phyloP scores from a whole-genome alignment of 805 yeast genomes.

The Yarrowia sp. region DNA sequence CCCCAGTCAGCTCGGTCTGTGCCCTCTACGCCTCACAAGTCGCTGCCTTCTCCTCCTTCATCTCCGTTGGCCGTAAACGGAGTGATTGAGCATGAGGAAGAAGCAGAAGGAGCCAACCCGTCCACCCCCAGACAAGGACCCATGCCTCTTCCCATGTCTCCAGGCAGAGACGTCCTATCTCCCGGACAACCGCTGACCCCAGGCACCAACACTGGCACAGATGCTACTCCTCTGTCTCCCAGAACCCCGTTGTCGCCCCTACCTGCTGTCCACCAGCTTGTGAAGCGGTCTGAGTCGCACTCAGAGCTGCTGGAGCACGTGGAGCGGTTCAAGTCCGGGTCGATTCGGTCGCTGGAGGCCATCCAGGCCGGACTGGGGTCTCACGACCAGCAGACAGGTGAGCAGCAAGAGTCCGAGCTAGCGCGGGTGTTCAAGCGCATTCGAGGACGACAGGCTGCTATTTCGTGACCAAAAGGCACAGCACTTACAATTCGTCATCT shows the following conservation, averaged over 20 bases:
- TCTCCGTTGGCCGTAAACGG: not conserved
- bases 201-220: conserved; percentile 2
- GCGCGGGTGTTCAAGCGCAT: conserved; percentile 31
- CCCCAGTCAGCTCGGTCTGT: not conserved
- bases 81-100: not conserved
- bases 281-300: not conserved
- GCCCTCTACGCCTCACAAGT: conserved; percentile 15
- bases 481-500: not conserved
- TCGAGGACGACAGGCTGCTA: conserved; percentile 16
- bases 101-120: not conserved
- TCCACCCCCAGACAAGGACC: conserved; percentile 1
- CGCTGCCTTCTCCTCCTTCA: conserved; percentile 27
- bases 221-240: conserved; percentile 16
- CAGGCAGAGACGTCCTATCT: conserved; percentile 7
- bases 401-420: conserved; percentile 24
- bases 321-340: conserved; percentile 27
- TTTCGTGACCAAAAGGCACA: not conserved
- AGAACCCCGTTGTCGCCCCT: conserved; percentile 17
- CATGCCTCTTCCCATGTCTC: conserved; percentile 10
- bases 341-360: conserved; percentile 30
- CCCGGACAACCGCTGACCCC: conserved; percentile 17
- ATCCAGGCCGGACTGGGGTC: not conserved
- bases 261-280: not conserved
- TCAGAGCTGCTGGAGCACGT: conserved; percentile 19
- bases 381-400: not conserved